phyloP scores from a whole-genome alignment of 257 asterid genomes.

The Perilla frutescens region DNA sequence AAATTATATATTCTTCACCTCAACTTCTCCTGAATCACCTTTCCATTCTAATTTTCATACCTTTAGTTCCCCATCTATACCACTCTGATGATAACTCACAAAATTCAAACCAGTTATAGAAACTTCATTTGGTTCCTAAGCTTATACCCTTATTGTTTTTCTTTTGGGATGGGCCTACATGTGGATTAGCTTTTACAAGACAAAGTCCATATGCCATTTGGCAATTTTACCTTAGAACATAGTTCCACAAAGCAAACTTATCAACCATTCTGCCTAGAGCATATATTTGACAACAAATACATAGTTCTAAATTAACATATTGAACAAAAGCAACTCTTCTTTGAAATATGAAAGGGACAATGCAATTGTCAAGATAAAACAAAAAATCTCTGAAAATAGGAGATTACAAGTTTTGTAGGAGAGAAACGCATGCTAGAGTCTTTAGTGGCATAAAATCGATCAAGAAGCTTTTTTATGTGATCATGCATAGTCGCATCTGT shows the following conservation, averaged over 20 bases:
- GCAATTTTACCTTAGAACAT: background rate
- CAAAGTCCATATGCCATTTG: background rate
- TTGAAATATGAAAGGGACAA: constrained; percentile 11
- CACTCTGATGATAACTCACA: constrained; percentile 2
- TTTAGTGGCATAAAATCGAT: constrained; percentile 89
- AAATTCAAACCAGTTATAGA: constrained; percentile 1
- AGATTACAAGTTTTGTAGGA: constrained; percentile 88
- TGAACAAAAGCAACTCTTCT: constrained; percentile 31
- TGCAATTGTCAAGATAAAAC: constrained; percentile 23
- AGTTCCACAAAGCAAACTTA: constrained; percentile 8
- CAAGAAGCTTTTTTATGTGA: constrained; percentile 97
- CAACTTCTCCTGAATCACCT: background rate
- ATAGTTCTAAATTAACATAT: constrained; percentile 12
- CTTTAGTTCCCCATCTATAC: background rate
- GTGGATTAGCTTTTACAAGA: no score
- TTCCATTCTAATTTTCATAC: background rate
- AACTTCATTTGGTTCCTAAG: background rate
- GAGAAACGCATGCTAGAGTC: constrained; percentile 80
- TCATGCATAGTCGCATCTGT: constrained; percentile 99
- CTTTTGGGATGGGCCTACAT: no score
- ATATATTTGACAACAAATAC: constrained; percentile 15
- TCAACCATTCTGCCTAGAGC: constrained; percentile 20
- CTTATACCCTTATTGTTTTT: background rate
- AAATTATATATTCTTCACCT: background rate
- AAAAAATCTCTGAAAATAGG: constrained; percentile 33